A percentile compares a stretch with the other conserved stretches of the same genome.
Conservation (phyloP, 2,329 filamentous ascomycete genomes). For the Colletotrichum acutatum region DNA sequence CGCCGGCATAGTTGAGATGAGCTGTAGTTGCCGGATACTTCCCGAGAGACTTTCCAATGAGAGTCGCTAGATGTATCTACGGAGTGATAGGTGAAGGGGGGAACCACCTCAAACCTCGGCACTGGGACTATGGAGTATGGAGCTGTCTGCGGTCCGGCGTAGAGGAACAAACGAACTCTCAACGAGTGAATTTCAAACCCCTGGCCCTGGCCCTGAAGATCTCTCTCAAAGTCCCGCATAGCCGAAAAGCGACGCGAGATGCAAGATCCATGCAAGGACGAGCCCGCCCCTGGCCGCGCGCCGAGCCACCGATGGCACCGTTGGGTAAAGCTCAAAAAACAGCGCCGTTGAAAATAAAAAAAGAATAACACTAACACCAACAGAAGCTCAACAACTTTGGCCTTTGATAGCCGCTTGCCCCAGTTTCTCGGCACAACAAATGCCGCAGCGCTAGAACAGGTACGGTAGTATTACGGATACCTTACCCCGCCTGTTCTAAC, state of each 20-base stretch:
- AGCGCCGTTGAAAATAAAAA: not conserved
- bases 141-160: not conserved
- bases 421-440: slow-evolving; percentile 25
- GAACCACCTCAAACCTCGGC: slow-evolving; percentile 10
- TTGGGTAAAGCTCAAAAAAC: slow-evolving; percentile 15
- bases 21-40: not conserved
- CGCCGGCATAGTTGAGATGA: slow-evolving; percentile 16
- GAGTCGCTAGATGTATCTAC: not conserved
- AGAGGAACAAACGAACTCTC: not conserved
- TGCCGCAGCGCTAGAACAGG: slow-evolving; percentile 15
- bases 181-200: slow-evolving; percentile 13
- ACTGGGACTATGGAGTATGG: not conserved
- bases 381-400: slow-evolving; percentile 35
- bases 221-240: not conserved
- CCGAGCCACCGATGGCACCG: slow-evolving; percentile 2
- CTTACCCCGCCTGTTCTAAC: slow-evolving; percentile 20
- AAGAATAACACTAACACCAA: slow-evolving; percentile 19
- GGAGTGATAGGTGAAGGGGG: not conserved
- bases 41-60: not conserved
- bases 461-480: not conserved
- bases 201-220: not conserved
- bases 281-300: not conserved
- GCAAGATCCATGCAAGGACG: slow-evolving; percentile 29
- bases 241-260: not conserved
- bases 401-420: slow-evolving; percentile 21